phyloP scores from a whole-genome alignment of 1,139 yeast species.

The Suhomyces wounanorum region DNA sequence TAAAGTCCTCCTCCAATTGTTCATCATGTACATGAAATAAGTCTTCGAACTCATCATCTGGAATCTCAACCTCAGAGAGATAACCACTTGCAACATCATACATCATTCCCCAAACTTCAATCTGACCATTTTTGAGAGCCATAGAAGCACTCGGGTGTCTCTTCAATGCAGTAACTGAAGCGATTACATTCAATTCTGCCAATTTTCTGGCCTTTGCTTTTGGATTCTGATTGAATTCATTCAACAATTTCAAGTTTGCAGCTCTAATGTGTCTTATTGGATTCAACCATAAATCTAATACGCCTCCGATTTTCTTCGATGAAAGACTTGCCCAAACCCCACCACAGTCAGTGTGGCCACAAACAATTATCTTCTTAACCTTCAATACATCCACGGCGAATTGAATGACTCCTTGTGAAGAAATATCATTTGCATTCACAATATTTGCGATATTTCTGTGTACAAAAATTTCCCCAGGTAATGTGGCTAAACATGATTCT shows the following conservation, averaged over 20 bases:
- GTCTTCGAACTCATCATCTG: conserved; percentile 54
- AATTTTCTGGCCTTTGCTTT: conserved; percentile 62
- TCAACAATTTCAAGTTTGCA: conserved; percentile 51
- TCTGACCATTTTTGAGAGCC: conserved; percentile 70
- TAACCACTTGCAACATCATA: conserved; percentile 85
- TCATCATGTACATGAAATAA: conserved; percentile 53
- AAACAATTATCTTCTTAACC: conserved; percentile 80
- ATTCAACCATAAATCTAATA: conserved; percentile 75
- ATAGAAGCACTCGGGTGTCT: conserved; percentile 75
- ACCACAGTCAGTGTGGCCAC: conserved; percentile 99
- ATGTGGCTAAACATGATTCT: conserved; percentile 73
- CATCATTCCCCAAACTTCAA: conserved; percentile 85
- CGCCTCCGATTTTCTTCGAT: conserved; percentile 69
- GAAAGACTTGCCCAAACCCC: conserved; percentile 89
- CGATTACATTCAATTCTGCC: conserved; percentile 77
- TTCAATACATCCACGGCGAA: conserved; percentile 87
- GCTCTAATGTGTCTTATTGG: conserved; percentile 74
- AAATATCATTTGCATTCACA: conserved; percentile 68
- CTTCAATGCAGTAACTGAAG: conserved; percentile 57
- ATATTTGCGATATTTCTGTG: conserved; percentile 91
- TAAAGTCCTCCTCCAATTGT: conserved; percentile 29
- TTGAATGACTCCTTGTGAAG: conserved; percentile 81
- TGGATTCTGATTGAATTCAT: conserved; percentile 46
- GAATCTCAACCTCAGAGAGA: conserved; percentile 55
- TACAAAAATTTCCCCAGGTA: conserved; percentile 95